Evolutionary conservation across 306 rosid species (phyloP).

Genomic region (Vigna hirtella): DNA sequence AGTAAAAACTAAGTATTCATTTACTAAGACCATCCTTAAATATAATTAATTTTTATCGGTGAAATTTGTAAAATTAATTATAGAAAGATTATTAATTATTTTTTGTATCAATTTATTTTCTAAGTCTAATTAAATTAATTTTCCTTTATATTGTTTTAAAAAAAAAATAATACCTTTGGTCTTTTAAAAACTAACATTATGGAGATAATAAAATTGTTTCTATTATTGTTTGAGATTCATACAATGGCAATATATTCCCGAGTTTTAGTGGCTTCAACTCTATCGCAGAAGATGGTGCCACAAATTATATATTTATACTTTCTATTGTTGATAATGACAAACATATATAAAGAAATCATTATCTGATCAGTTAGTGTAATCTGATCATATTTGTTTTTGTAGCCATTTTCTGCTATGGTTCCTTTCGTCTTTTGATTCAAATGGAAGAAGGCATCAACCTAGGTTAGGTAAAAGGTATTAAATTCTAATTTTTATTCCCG

Average conservation of each 20-base stretch:
- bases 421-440: background rate
- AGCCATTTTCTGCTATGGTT: background rate
- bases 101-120: background rate
- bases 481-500: constrained; percentile 1
- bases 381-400: background rate
- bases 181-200: background rate
- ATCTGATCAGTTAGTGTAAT: background rate
- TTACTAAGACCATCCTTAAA: too few relatives aligned
- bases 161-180: background rate
- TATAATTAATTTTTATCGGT: too few relatives aligned
- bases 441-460: background rate
- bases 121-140: background rate
- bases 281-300: background rate
- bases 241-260: too few relatives aligned
- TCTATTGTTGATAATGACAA: background rate
- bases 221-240: too few relatives aligned
- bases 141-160: background rate
- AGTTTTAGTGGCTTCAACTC: background rate
- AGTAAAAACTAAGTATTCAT: too few relatives aligned
- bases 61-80: background rate
- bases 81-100: background rate
- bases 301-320: background rate
- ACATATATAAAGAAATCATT: too few relatives aligned
- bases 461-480: constrained; percentile 12
- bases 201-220: background rate